Evolutionary conservation across 352 stramenopile species (phyloP), one percentile per base, ranked within the genome.

Genomic region (Pythium graminicola): DNA sequence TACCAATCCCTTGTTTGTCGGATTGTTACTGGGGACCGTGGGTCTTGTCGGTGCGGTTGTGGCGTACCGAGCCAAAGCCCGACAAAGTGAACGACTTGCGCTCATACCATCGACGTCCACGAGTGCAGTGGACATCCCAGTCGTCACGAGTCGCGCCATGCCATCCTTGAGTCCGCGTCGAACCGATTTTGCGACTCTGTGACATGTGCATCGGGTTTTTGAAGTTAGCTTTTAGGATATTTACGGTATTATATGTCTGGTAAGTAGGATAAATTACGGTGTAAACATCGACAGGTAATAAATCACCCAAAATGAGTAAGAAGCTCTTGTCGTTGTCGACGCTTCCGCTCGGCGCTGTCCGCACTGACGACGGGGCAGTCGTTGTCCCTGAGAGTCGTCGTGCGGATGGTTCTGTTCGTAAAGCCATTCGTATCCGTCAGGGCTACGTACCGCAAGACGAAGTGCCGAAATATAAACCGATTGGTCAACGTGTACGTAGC

Each of bases 381-480:
- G 65, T 89, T 40, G 74, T 93, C 39, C 78, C 80, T 11, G 67
- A 69, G 46, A 85, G 69, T 20, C 59, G 52, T 20, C 76, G 82
- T 20, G 71, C 83, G 3, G 79, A 94, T 62, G 83, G 83, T 1
- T 87, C 81, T 0, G 69, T 78, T 47, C 78, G 83, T 43, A 91
- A 91, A 57, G 46, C 78, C 23, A 86, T 94, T 44, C 78, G 80
- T 50, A 86, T 94, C 55, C 83, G 83, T 27, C 59, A 85, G 60
- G 81, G 81, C 48, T 91, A 89, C 57, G 65, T 90, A 38, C 78
- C 79, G 40, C 81, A 89, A 62, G 83, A 94, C 48, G 83, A 94
- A 57, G 66, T 88, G 44, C 72, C 76, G 46, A 79, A 78, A 44
- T 93, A 93, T 67, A 85, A 88, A 54, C 83, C 80, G 24, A 57